Evolutionary conservation across 257 asterid genomes (phyloP).

Genomic region (Gardenia jasminoides): DNA sequence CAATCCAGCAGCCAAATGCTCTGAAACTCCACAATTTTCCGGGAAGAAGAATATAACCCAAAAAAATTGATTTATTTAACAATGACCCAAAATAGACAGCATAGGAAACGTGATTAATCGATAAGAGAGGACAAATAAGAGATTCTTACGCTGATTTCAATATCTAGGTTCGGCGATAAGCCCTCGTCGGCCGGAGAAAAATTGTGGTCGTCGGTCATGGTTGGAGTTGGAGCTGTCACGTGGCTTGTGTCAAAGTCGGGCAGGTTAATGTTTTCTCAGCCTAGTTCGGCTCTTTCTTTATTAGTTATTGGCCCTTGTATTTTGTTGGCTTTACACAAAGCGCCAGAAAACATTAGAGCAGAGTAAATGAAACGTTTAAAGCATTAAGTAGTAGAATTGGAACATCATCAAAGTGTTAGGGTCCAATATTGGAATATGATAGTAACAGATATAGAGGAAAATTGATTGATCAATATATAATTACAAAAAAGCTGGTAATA

Average conservation of each 20-base stretch:
- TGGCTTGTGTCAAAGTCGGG: constrained; percentile 53
- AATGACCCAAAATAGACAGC: not conserved
- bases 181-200: constrained; percentile 45
- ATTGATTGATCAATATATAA: no score
- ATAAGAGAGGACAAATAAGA: not conserved
- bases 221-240: constrained; percentile 16
- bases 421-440: no score
- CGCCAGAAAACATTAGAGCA: not conserved
- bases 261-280: constrained; percentile 33
- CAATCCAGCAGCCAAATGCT: not conserved
- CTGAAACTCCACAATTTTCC: not conserved
- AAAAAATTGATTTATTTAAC: not conserved
- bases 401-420: no score
- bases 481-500: no score
- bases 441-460: no score
- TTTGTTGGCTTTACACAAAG: not conserved
- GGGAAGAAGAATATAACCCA: not conserved
- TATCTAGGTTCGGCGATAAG: constrained; percentile 40
- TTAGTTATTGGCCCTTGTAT: not conserved
- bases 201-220: constrained; percentile 48
- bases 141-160: constrained; percentile 48
- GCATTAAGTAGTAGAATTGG: not conserved
- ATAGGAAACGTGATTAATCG: not conserved
- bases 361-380: not conserved
- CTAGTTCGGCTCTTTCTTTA: constrained; percentile 7